Evolutionary conservation across 768 basidiomycete species (phyloP).

Genomic region (Lepiota brunneoincarnata): DNA sequence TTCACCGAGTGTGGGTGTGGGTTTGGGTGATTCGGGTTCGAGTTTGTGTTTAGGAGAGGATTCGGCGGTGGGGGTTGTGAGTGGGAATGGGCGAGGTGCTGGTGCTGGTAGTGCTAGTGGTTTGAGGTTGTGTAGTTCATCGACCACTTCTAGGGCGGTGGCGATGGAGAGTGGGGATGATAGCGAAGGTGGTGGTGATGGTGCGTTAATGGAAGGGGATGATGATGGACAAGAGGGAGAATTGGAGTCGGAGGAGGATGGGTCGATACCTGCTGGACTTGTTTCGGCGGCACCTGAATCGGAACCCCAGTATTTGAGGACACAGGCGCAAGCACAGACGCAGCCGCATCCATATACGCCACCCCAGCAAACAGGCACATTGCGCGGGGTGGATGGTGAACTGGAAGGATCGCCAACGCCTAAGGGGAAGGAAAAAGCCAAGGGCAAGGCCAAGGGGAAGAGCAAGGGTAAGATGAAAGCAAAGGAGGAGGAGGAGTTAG

Average conservation of each 20-base stretch:
- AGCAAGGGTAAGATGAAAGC: background rate
- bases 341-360: background rate
- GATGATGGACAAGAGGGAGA: background rate
- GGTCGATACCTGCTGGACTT: slow-evolving; percentile 2
- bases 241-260: background rate
- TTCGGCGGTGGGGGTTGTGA: too few relatives aligned
- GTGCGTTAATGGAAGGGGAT: background rate
- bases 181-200: background rate
- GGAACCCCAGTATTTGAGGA: too few relatives aligned
- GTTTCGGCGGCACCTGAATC: background rate
- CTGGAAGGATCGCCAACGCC: slow-evolving; percentile 8
- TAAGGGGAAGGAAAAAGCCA: background rate
- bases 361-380: background rate
- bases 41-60: too few relatives aligned
- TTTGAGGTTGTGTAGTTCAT: too few relatives aligned
- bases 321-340: background rate
- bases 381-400: background rate
- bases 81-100: background rate
- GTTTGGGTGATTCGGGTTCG: too few relatives aligned
- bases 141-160: background rate
- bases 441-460: background rate
- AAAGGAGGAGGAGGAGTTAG: background rate
- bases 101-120: background rate
- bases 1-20: too few relatives aligned
- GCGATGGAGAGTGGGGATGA: background rate